Conservation (phyloP, 2,329 filamentous ascomycete species). For the Botrytis cinerea region DNA sequence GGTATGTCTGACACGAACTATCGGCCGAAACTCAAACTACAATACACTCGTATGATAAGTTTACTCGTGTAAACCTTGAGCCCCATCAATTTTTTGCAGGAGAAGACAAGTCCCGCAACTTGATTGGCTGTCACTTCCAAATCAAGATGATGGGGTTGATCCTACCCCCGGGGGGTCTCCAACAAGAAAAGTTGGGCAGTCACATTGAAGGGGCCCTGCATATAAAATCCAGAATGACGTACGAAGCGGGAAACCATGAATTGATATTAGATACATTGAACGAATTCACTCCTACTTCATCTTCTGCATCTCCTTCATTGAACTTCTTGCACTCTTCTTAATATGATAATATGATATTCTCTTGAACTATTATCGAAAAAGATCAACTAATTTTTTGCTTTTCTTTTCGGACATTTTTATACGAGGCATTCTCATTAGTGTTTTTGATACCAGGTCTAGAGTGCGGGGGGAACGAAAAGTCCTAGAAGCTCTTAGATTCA, state of each 20-base stretch:
- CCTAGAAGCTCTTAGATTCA: not conserved
- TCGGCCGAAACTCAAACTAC: not conserved
- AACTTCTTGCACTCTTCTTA: not conserved
- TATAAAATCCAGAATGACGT: conserved; percentile 3
- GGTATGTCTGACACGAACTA: not conserved
- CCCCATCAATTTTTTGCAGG: not conserved
- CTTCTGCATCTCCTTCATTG: not conserved
- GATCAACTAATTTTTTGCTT: not conserved
- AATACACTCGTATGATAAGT: not conserved
- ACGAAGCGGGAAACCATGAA: not conserved
- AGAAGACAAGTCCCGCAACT: not conserved
- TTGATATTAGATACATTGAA: not conserved
- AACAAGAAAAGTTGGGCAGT: not conserved
- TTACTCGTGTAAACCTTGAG: not conserved
- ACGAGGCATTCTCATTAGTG: not conserved
- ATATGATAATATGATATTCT: not conserved
- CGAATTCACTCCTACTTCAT: not conserved
- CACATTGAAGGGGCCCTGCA: conserved; percentile 8
- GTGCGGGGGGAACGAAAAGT: not conserved
- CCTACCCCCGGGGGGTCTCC: not conserved
- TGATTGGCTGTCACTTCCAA: not conserved
- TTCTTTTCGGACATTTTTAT: not conserved
- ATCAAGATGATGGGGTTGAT: not conserved
- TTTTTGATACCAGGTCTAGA: not conserved
- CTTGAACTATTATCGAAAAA: not conserved